phyloP scores from a whole-genome alignment of 2,329 filamentous ascomycete species.

The Didymellaceae sp. region DNA sequence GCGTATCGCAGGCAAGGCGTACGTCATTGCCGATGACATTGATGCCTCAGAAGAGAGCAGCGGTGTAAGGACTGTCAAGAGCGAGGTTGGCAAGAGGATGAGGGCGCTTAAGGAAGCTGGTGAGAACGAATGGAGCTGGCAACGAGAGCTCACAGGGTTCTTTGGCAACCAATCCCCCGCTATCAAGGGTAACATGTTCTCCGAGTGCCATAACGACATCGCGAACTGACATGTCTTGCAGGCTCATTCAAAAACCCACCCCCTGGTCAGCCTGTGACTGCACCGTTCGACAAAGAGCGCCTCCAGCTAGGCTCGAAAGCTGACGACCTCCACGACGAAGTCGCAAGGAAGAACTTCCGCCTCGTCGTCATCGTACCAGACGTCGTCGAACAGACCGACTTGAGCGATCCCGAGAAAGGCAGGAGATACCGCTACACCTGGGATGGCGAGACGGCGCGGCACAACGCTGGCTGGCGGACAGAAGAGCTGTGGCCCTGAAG shows the following conservation, averaged over 20 bases:
- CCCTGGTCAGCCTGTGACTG: constrained; percentile 55
- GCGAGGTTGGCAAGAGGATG: constrained; percentile 69
- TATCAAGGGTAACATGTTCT: constrained; percentile 67
- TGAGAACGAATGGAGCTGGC: constrained; percentile 73
- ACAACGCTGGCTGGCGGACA: constrained; percentile 63
- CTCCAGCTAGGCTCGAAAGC: constrained; percentile 67
- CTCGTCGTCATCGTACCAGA: constrained; percentile 86
- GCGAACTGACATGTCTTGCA: constrained; percentile 34
- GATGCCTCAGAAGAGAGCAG: constrained; percentile 61
- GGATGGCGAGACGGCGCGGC: constrained; percentile 50
- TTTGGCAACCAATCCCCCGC: constrained; percentile 87
- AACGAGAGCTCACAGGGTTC: constrained; percentile 78
- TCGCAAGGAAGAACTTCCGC: constrained; percentile 78
- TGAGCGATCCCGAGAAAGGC: constrained; percentile 69
- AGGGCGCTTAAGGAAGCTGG: constrained; percentile 55
- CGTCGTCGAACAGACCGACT: constrained; percentile 76
- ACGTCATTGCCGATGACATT: constrained; percentile 74
- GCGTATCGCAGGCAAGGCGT: constrained; percentile 79
- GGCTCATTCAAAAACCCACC: constrained; percentile 68
- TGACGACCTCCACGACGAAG: constrained; percentile 70
- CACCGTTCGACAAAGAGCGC: constrained; percentile 54
- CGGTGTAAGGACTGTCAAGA: constrained; percentile 65
- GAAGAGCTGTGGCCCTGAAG: constrained; percentile 52
- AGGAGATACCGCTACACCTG: constrained; percentile 73
- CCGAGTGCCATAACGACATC: background rate